These are phyloP conservation scores for Ophioceras dolichostomum DNA, from an alignment of 2,329 filamentous ascomycete species.

Conservation along the genomic window DNA sequence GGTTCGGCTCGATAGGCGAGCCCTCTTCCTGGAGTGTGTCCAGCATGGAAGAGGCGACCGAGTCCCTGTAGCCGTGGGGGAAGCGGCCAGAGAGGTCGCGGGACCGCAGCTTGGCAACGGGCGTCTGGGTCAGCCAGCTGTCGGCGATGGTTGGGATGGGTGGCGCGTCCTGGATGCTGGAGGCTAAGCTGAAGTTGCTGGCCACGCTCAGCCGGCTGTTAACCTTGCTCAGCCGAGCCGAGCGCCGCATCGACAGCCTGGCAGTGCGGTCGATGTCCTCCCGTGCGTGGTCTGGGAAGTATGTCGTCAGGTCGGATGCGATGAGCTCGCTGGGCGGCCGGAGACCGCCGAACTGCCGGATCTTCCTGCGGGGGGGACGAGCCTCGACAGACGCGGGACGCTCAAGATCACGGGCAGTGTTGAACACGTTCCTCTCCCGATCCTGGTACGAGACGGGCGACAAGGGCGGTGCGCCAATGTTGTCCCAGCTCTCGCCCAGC, in stretches of 20 bases:
- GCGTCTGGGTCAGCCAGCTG: conserved; percentile 64
- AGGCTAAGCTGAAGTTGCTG: conserved; percentile 86
- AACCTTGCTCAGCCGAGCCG: conserved; percentile 80
- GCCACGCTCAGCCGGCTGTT: conserved; percentile 89
- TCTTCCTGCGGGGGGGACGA: conserved; percentile 33
- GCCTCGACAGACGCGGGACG: conserved; percentile 30
- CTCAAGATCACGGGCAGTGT: conserved; percentile 45
- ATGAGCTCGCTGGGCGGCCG: conserved; percentile 95
- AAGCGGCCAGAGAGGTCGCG: conserved; percentile 30
- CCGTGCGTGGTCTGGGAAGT: conserved; percentile 89
- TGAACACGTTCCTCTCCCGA: conserved; percentile 54
- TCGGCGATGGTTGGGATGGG: conserved; percentile 94
- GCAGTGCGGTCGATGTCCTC: conserved; percentile 95
- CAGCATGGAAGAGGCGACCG: conserved; percentile 76
- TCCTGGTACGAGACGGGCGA: conserved; percentile 68
- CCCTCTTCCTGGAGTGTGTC: conserved; percentile 80
- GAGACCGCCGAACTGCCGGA: conserved; percentile 76
- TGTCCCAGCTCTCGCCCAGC: conserved; percentile 76
- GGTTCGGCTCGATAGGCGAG: conserved; percentile 73
- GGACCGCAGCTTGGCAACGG: conserved; percentile 34
- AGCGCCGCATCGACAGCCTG: conserved; percentile 81
- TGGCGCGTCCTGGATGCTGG: conserved; percentile 83
- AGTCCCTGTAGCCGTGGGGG: conserved; percentile 65
- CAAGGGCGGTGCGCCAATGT: conserved; percentile 67
- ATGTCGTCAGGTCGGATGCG: conserved; percentile 87